Base-by-base conservation (phyloP, 192 early-diverging fungal species). In the Cetraspora pellucida region DNA sequence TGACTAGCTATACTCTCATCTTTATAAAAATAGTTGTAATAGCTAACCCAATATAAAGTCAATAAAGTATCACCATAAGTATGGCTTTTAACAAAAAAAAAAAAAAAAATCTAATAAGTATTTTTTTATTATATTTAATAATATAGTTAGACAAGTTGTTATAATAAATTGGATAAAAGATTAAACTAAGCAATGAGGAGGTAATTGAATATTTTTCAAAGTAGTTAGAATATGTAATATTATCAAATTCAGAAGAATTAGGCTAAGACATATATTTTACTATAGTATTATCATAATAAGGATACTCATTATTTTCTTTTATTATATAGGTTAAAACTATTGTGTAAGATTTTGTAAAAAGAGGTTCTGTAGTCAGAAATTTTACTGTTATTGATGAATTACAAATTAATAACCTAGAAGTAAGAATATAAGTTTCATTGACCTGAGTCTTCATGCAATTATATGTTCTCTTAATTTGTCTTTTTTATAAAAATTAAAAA, bases 381-480 rank as follows among this genome's bases (percentile, higher is more conserved):
- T 64, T 64, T 64, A 64, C 61, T 28, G 61, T 64, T 14, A 23
- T 23, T 28, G 61, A 31, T 31, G 61, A 64, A 64, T 64, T 64
- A 37, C 61, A 64, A 0, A 64, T 64, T 14, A 1, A 10, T 64
- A 4, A 9, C 4, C 1, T 37, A 64, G 25, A 21, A 31, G 9
- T 64, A 27, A 64, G 28, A 64, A 64, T 14, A 64, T 64, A 9
- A 64, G 14, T 25, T 64, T 25, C 23, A 64, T 64, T 1, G 19
- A 27, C 25, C 25, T 25, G 13, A 64, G 60, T 63, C 60, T 63
- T 21, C 14, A 7, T 30, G 11, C 60, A 63, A 63, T 25, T 63
- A 63, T 11, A 63, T 63, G 2, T 19, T 11, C 5, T 25, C 30
- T 30, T 30, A 30, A 63, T 19, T 14, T 2, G n/a, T 67, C 21